These are phyloP conservation scores for Fusarium compactum DNA, from an alignment of 2,329 filamentous ascomycete species.

Conservation along the genomic window DNA sequence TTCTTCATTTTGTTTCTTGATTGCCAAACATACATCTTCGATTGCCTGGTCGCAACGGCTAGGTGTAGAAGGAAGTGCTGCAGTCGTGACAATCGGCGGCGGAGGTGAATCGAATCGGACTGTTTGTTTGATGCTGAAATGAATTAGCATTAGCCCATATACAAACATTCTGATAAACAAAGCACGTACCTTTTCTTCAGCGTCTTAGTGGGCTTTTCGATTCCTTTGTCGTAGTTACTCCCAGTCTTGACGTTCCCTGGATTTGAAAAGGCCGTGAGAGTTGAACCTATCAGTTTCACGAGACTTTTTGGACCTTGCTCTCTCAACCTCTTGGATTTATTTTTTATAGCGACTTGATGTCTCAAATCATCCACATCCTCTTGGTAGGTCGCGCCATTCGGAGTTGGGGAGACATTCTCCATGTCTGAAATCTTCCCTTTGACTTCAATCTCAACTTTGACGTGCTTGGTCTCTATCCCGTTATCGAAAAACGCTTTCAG, in stretches of 20 bases:
- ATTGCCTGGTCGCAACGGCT: background rate
- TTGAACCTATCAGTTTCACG: background rate
- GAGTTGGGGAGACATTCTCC: fast-evolving
- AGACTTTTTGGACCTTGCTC: background rate
- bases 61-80: fast-evolving
- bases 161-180: no score
- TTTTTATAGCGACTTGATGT: fast-evolving
- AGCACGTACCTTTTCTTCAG: background rate
- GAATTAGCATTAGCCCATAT: background rate
- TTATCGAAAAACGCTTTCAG: background rate
- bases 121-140: background rate
- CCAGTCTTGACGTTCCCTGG: fast-evolving
- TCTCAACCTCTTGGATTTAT: background rate
- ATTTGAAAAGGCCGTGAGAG: background rate
- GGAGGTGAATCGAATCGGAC: background rate
- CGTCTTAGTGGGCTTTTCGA: fast-evolving
- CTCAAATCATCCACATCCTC: background rate
- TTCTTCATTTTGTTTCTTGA: background rate
- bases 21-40: background rate
- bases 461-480: background rate
- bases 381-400: fast-evolving
- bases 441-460: background rate
- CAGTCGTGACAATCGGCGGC: fast-evolving
- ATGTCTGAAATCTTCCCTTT: fast-evolving
- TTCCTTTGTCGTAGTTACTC: background rate